Evolutionary conservation across 192 early-diverging fungal genomes (phyloP), one percentile per base, ranked within the genome.

Genomic region (Funneliformis geosporum): DNA sequence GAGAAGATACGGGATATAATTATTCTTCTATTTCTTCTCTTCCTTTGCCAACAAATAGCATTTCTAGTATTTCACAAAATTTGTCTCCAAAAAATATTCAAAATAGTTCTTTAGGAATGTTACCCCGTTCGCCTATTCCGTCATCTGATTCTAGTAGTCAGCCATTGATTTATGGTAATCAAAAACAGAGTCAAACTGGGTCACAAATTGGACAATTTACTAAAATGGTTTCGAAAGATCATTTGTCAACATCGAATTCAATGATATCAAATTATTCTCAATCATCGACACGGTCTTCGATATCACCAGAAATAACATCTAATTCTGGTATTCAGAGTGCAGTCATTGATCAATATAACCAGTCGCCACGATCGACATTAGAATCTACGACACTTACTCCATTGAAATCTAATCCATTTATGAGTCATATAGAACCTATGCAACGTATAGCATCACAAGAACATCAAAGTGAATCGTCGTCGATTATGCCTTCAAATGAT

Each of bases 51-150:
- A 65, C 66, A 55, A 78, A 38, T 28, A 62, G 8, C 10, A n/a
- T 76, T 55, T 25, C 60, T 18, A 62, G 21, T 6, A 38, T 76
- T 55, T 25, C 60, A 39, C 76, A 78, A 39, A 59, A 47, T 68
- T 68, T 78, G 27, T 66, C 76, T 23, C 66, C 62, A 47, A 78
- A 78, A 78, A 68, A 39, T 59, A 44, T 69, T 25, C 76, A 66
- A 25, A 18, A 59, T 27, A 64, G 10, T 76, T 68, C 76, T 18
- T 55, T 55, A 10, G 62, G 33, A 62, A 66, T 65, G 14, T n/a
- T 77, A n/a, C 9, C 47, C 11, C 43, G 46, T 39, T 69, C 39
- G 39, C 66, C 65, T 59, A 38, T 9, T 78, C 46, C 66, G 50
- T 16, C 65, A 16, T n/a, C 42, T 18, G 60, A 46, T 66, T 59